phyloP scores from a whole-genome alignment of 768 basidiomycete genomes.

The Xanthoconium purpureum region DNA sequence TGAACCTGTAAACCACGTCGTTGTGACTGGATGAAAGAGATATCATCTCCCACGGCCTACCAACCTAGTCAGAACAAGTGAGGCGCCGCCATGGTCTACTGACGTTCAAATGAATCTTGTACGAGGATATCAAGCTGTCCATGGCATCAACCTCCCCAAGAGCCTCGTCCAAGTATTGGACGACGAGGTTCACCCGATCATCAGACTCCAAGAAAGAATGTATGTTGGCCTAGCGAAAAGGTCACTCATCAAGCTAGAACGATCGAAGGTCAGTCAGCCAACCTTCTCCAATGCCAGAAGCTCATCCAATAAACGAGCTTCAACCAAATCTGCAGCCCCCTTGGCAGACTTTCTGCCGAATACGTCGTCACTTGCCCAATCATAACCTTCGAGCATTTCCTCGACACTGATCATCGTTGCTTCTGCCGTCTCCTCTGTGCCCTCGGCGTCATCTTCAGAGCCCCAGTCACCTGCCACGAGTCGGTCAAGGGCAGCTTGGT shows the following conservation, averaged over 20 bases:
- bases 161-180: constrained; percentile 88
- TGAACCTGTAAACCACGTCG: constrained; percentile 96
- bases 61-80: constrained; percentile 10
- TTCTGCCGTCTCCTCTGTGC: constrained; percentile 71
- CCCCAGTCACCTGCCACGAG: constrained; percentile 50
- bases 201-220: constrained; percentile 97
- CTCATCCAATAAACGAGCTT: constrained; percentile 85
- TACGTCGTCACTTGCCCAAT: constrained; percentile 88
- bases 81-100: constrained; percentile 27
- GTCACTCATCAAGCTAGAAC: background rate
- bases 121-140: constrained; percentile 85
- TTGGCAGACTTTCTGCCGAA: constrained; percentile 59
- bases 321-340: constrained; percentile 87
- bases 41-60: constrained; percentile 93
- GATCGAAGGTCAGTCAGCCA: constrained; percentile 8
- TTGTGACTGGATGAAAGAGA: constrained; percentile 92
- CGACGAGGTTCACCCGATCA: constrained; percentile 80
- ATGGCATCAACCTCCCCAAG: constrained; percentile 85
- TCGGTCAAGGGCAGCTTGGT: constrained; percentile 71
- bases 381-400: constrained; percentile 98
- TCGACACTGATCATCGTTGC: constrained; percentile 90
- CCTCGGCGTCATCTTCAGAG: constrained; percentile 49
- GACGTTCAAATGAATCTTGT: constrained; percentile 96
- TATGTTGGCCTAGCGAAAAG: constrained; percentile 68
- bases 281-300: constrained; percentile 93